Evolutionary conservation across 202 grass and related monocot species (phyloP), one percentile per base, ranked within the genome.

Genomic region (Eragrostis tef): DNA sequence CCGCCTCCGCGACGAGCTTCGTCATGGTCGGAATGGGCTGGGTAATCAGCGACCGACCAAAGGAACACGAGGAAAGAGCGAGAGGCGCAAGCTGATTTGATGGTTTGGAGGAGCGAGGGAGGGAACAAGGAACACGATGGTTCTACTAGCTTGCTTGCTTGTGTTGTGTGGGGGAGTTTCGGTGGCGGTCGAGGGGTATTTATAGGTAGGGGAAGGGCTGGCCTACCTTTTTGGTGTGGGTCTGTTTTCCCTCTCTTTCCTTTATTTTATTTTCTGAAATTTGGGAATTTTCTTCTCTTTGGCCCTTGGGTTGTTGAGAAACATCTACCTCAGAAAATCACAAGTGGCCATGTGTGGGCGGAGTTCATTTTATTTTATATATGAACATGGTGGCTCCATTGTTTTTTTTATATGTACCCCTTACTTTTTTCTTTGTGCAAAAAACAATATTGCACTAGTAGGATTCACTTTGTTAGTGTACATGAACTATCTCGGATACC

Each of bases 1-100:
- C 72, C 51, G 78, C 87, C 87, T 87, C 77, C 1, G 83, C 71
- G 16, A 83, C 70, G 2, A 75, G 52, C 89, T 91, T 91, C 81
- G 75, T 86, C 89, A 91, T 91, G 74, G 34, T 39, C 34, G 25
- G 58, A 62, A 7, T 13, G 59, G 1, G 9, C 5, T 39, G 34
- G 25, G 3, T 39, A 39, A 39, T 39, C 34, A 39, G 34, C 34
- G 3, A 9, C 43, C 36, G 9, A 5, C 22, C 25, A 6, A 34
- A 2, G 16, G 46, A 53, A 3, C 29, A 62, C 29, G 59, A 21
- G 29, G 11, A 48, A 21, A 6, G 51, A 0, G 36, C 0, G 34
- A 45, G 44, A 17, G n/a, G 50, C 0, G 19, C 0, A 5, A 4
- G 34, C 34, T 39, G 44, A 51, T 72, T 74, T 34, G 63, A 44